These are phyloP conservation scores for Blastocystis sp. DNA, from an alignment of 352 stramenopile genomes.

Conservation along the genomic window DNA sequence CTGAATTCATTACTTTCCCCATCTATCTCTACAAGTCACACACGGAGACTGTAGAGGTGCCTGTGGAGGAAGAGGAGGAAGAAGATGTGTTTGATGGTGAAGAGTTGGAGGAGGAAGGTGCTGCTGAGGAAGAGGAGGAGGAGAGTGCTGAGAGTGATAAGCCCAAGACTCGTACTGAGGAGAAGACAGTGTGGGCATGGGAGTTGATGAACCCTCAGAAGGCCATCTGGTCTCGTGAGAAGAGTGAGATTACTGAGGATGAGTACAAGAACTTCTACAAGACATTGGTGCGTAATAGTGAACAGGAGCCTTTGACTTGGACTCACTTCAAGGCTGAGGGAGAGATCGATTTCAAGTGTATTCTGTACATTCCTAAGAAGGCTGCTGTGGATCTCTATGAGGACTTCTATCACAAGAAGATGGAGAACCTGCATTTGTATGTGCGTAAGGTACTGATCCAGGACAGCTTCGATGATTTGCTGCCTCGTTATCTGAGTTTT, in stretches of 20 bases:
- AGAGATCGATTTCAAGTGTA: constrained; percentile 98
- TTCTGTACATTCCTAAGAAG: constrained; percentile 88
- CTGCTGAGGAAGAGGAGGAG: constrained; percentile 72
- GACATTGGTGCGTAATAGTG: constrained; percentile 75
- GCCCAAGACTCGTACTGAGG: constrained; percentile 78
- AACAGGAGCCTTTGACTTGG: constrained; percentile 82
- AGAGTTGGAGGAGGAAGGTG: constrained; percentile 69
- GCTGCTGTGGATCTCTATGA: constrained; percentile 79
- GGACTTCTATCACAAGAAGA: constrained; percentile 79
- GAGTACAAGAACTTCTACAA: constrained; percentile 98
- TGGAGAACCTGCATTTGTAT: constrained; percentile 87
- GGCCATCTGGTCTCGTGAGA: constrained; percentile 91
- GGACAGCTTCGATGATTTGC: constrained; percentile 91
- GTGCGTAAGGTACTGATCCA: constrained; percentile 97
- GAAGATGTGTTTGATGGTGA: constrained; percentile 71
- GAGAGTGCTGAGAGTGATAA: constrained; percentile 70
- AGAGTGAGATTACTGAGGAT: constrained; percentile 89
- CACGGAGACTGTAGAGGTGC: constrained; percentile 81
- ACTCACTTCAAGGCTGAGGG: constrained; percentile 98
- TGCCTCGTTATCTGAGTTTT: constrained; percentile 96
- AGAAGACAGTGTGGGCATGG: constrained; percentile 86
- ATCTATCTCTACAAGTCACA: constrained; percentile 91
- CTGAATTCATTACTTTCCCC: constrained; percentile 98
- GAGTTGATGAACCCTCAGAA: constrained; percentile 89
- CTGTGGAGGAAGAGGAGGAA: constrained; percentile 71